Percentiles rank a stretch among this genome's conserved stretches.
Conservation (phyloP, 2,329 filamentous ascomycete genomes). For the Clarireedia paspali region DNA sequence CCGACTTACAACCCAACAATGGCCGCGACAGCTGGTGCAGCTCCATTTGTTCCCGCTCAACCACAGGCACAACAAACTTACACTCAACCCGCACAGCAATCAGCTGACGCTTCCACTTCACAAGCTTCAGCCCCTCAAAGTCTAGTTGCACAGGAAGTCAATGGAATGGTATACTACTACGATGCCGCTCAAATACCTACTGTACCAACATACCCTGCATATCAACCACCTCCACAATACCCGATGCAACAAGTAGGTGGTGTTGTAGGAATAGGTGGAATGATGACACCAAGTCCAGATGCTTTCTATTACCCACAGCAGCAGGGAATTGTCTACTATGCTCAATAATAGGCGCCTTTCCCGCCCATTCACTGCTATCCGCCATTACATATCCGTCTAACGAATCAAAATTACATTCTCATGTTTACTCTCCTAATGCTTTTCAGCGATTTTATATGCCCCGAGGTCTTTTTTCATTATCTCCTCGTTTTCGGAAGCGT, state of each 20-base stretch:
- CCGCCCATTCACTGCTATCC: neutral
- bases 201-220: slow-evolving; percentile 34
- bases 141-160: slow-evolving; percentile 75
- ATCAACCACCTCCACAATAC: slow-evolving; percentile 46
- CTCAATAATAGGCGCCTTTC: slow-evolving; percentile 38
- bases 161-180: slow-evolving; percentile 95
- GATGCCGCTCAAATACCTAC: slow-evolving; percentile 64
- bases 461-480: neutral
- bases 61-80: slow-evolving; percentile 24
- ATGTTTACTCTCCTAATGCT: neutral
- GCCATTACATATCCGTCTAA: neutral
- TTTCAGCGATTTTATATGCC: neutral
- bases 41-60: slow-evolving; percentile 24
- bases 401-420: neutral
- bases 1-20: slow-evolving; percentile 40
- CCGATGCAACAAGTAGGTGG: slow-evolving; percentile 43
- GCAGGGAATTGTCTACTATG: slow-evolving; percentile 52
- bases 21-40: slow-evolving; percentile 31
- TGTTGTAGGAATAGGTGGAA: slow-evolving; percentile 65
- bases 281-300: slow-evolving; percentile 64
- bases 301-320: slow-evolving; percentile 63
- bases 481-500: neutral
- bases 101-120: slow-evolving; percentile 5
- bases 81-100: slow-evolving; percentile 20
- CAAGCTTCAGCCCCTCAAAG: slow-evolving; percentile 41